These are phyloP conservation scores for Pichia paraexigua DNA, from an alignment of 805 yeast genomes.

Conservation along the genomic window DNA sequence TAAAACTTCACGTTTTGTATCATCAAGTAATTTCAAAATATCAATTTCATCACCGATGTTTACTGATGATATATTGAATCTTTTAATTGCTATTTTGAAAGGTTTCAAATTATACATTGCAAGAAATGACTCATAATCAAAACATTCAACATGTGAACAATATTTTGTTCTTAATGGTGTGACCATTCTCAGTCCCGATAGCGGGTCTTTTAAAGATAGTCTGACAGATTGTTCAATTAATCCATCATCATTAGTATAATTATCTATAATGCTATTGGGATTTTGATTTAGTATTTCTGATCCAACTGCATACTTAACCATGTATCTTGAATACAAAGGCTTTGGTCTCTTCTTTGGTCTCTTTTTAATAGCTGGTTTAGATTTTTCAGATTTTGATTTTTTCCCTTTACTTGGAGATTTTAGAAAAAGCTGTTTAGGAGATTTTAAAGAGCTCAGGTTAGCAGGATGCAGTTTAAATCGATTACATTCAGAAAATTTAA, in stretches of 20 bases:
- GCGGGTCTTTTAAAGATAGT: constrained; percentile 28
- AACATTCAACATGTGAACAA: constrained; percentile 31
- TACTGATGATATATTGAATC: constrained; percentile 10
- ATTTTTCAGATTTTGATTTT: not conserved
- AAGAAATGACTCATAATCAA: constrained; percentile 26
- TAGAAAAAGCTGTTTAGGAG: not conserved
- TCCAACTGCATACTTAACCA: constrained; percentile 8
- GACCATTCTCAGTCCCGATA: constrained; percentile 22
- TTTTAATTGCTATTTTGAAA: constrained; percentile 19
- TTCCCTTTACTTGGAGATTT: not conserved
- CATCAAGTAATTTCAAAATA: constrained; percentile 19
- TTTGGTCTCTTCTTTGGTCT: constrained; percentile 9
- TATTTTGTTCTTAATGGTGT: constrained; percentile 26
- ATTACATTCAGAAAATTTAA: not conserved
- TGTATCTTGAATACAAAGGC: constrained; percentile 9
- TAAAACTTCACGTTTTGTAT: constrained; percentile 20
- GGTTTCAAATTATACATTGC: constrained; percentile 23
- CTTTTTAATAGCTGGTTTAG: not conserved
- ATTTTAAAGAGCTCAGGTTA: not conserved
- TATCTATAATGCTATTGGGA: not conserved
- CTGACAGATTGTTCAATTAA: constrained; percentile 22
- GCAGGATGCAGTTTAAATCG: not conserved
- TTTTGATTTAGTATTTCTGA: constrained; percentile 16
- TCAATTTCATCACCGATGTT: constrained; percentile 12
- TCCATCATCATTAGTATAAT: constrained; percentile 23